Evolutionary conservation across 108 stramenopile species (phyloP), one percentile per base, ranked within the genome.

Genomic region (Fragilariopsis cylindrus): DNA sequence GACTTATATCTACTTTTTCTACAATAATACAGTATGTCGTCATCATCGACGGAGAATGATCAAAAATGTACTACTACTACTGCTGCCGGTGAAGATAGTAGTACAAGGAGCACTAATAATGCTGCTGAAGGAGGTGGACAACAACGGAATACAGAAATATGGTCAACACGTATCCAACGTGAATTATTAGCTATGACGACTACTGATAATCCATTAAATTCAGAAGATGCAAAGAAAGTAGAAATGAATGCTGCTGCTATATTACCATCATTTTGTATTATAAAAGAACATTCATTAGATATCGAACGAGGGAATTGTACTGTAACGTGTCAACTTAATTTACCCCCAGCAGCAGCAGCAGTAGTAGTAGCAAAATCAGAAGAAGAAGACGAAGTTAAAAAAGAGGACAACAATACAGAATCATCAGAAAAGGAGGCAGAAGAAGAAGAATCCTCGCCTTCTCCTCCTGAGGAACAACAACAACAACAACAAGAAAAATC

Each of bases 161-260:
- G 94, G 94, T 86, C 91, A 12, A 95, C 94, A 8, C 84, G 94
- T 12, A 72, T 95, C 48, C 94, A 95, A 60, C 78, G 86, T 9
- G 94, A 95, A 71, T 79, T 95, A 6, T 72, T 95, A 69, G 90
- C 94, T 7, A 73, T 95, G 62, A 90, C 90, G 3, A 63, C 30
- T 2, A 79, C 86, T 13, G 90, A 93, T 66, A 87, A 89, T 74
- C 88, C 85, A 30, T 70, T 82, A 65, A 86, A 90, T 72, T 87
- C 84, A 18, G 69, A 82, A 57, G 77, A 64, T 45, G 86, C 87
- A 68, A 47, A 69, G 11, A 75, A 58, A 18, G 70, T 84, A 8
- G 85, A 73, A 39, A 46, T 81, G 21, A 48, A 46, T 15, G 62
- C 6, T 40, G 30, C 30, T 30, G 60, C 71, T 18, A 69, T 89